Evolutionary conservation across 148 eudicot genomes (phyloP).

Genomic region (Salicornia ramosissima): DNA sequence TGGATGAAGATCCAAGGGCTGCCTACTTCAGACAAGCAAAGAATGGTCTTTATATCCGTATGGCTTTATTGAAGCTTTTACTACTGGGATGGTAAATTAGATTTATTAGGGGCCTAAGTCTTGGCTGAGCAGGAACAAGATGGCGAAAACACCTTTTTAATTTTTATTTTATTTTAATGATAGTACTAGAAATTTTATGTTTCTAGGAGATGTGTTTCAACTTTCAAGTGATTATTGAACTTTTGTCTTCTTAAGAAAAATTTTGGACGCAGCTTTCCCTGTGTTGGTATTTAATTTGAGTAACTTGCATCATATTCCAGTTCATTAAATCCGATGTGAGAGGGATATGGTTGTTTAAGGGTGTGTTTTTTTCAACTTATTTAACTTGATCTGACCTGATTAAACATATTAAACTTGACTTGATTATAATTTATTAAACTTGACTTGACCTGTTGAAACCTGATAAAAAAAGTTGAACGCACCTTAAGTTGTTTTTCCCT

Average conservation of each 20-base stretch:
- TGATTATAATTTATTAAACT: too few relatives aligned
- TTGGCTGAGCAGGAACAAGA: not conserved
- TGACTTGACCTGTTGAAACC: too few relatives aligned
- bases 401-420: too few relatives aligned
- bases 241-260: not conserved
- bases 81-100: conserved; percentile 65
- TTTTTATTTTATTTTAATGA: too few relatives aligned
- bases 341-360: too few relatives aligned
- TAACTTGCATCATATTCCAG: not conserved
- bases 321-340: not conserved
- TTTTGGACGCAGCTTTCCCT: not conserved
- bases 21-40: conserved; percentile 99
- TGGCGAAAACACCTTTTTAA: not conserved
- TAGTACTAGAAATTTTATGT: not conserved
- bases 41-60: conserved; percentile 86
- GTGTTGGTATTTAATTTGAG: not conserved
- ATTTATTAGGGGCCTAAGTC: not conserved
- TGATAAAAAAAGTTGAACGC: too few relatives aligned
- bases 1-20: conserved; percentile 91
- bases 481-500: too few relatives aligned
- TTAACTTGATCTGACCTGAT: too few relatives aligned
- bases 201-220: not conserved
- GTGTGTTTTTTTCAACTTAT: too few relatives aligned
- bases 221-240: not conserved
- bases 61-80: conserved; percentile 86